Base-by-base conservation (phyloP, 495 filamentous ascomycete species). In the Hamigera avellanea region DNA sequence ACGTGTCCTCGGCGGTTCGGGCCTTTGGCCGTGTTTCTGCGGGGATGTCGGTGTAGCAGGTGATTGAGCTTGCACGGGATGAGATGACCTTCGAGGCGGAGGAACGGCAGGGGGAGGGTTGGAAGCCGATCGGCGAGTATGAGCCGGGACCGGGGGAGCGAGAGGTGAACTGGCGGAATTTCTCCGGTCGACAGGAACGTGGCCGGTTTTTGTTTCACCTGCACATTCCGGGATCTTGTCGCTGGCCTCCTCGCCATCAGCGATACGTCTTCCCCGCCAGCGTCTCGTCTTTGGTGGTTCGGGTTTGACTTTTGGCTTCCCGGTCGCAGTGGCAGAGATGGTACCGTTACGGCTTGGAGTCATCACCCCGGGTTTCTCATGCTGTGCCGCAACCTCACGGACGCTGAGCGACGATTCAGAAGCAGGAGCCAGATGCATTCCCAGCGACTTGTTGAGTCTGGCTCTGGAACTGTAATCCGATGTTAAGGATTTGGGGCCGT, bases 321-420 rank as follows among this genome's bases (percentile, higher is more conserved):
- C 42, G 8, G 55, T 45, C 23, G 48, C 46, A 26, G 35, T 37
- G 12, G 46, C 50, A 5, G 27, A 19, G 15, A 27, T 39, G 26
- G 36, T 45, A n/a, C 53, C 54, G 39, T 64, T 79, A 35, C 75
- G 66, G 52, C 82, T 91, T 8, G 83, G 84, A 14, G 86, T 88
- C 48, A 87, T 74, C 28, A 93, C 74, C 2, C 87, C 88, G 1
- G 86, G 87, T 49, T 83, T 87, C 50, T 87, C 86, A 43, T 69
- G 83, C 35, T 86, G 81, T 1, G 74, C 69, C 10, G 86, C 86
- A 21, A 93, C 74, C 42, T 86, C 80, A 19, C 81, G 64, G 14
- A 94, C 76, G 49, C 81, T 86, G 34, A 84, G 61, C 38, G 60
- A 54, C 16, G 65, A 71, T 7, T 57, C 49, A 18, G 56, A 57